Percentiles rank a stretch among this genome's conserved stretches.
Conservation (phyloP, 148 eudicot species). For the Rhododendron simsii region DNA sequence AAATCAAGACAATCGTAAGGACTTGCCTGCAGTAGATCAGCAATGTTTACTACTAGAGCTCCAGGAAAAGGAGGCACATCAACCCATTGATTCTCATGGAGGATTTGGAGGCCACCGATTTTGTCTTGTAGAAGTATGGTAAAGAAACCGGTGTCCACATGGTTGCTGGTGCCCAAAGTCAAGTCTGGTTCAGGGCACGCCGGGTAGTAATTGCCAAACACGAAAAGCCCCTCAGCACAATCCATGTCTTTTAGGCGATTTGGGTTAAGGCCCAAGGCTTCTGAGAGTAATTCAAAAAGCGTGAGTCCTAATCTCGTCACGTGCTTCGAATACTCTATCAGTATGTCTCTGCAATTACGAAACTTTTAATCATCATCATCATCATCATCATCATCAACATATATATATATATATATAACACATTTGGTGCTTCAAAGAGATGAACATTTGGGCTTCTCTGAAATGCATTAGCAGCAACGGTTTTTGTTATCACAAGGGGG, state of each 20-base stretch:
- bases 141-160: constrained; percentile 26
- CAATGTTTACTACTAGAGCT: constrained; percentile 7
- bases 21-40: background rate
- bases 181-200: constrained; percentile 34
- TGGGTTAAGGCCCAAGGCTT: constrained; percentile 28
- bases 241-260: constrained; percentile 31
- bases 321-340: constrained; percentile 24
- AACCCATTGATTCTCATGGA: constrained; percentile 5
- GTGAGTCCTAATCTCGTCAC: constrained; percentile 20
- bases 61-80: background rate
- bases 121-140: constrained; percentile 22
- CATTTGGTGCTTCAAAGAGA: background rate
- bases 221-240: constrained; percentile 17
- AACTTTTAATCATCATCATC: too few species aligned
- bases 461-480: background rate
- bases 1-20: background rate
- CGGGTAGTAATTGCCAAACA: constrained; percentile 32
- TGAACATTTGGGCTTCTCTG: background rate
- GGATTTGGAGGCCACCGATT: constrained; percentile 4
- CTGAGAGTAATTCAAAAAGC: constrained; percentile 6
- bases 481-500: background rate
- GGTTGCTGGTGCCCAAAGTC: constrained; percentile 21
- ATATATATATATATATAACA: background rate
- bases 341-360: constrained; percentile 16
- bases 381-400: too few species aligned